A percentile compares a stretch with the other conserved stretches of the same genome.
These are phyloP conservation scores for Magnusiomyces paraingens DNA, from an alignment of 1,139 yeast species.

Conservation along the genomic window DNA sequence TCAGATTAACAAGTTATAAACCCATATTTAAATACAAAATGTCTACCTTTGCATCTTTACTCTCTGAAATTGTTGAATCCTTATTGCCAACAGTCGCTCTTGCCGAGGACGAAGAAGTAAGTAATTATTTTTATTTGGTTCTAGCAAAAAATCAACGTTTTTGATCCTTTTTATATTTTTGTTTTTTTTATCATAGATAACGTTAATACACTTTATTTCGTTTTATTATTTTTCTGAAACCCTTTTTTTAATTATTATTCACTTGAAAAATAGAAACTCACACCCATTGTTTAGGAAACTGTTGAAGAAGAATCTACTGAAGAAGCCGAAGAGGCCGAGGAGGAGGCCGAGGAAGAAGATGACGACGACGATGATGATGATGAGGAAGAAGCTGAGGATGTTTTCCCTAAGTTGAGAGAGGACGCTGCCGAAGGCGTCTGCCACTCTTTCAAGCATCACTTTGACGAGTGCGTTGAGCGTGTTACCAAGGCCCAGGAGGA, in stretches of 20 bases:
- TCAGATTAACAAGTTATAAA: not conserved
- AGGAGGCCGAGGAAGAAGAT: conserved; percentile 22
- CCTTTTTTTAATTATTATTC: not conserved
- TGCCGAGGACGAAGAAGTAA: conserved; percentile 62
- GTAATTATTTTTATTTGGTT: not conserved
- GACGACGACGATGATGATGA: conserved; percentile 37
- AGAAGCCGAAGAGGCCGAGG: conserved; percentile 21
- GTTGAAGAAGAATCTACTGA: conserved; percentile 17
- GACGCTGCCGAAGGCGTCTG: conserved; percentile 56
- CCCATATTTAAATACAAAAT: conserved; percentile 29
- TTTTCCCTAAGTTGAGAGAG: conserved; percentile 29
- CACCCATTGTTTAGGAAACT: conserved; percentile 18
- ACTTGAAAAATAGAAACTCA: conserved; percentile 27
- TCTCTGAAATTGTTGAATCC: conserved; percentile 69
- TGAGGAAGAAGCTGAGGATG: conserved; percentile 35
- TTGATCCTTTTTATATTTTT: not conserved
- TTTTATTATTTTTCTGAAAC: not conserved
- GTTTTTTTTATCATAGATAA: not conserved
- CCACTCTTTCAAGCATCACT: conserved; percentile 76
- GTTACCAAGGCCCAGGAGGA: conserved; percentile 83
- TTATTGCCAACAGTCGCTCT: conserved; percentile 73
- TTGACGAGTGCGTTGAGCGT: conserved; percentile 91
- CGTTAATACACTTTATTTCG: not conserved
- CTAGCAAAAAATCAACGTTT: not conserved
- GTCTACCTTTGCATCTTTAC: conserved; percentile 50